A percentile compares a stretch with the other conserved stretches of the same genome.
phyloP scores from a whole-genome alignment of 129 eudicot species.

The Pittosporum tobira region DNA sequence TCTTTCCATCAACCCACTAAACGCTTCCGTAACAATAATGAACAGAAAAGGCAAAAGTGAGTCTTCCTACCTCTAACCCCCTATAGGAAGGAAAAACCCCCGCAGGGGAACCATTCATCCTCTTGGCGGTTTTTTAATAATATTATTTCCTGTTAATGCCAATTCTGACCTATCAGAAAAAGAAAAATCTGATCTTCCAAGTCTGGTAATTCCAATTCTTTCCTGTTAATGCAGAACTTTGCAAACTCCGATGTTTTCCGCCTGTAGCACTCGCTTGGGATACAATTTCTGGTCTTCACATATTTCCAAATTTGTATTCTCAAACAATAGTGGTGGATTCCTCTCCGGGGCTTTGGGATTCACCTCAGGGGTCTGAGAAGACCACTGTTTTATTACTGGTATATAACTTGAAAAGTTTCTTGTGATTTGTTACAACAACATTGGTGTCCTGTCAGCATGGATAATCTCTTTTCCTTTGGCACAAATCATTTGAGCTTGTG shows the following conservation, averaged over 20 bases:
- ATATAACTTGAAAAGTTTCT: conserved; percentile 1
- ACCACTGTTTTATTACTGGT: conserved; percentile 80
- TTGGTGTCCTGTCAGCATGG: background rate
- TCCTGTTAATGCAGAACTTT: conserved; percentile 44
- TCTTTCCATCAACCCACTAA: too few species aligned
- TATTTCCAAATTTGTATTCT: conserved; percentile 71
- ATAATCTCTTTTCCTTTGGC: background rate
- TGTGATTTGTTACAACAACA: background rate
- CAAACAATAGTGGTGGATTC: conserved; percentile 79
- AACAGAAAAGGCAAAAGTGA: too few species aligned
- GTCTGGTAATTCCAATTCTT: conserved; percentile 10
- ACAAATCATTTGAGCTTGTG: background rate
- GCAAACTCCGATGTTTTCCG: conserved; percentile 94
- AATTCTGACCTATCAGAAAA: too few species aligned
- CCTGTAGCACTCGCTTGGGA: conserved; percentile 96
- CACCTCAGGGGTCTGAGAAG: conserved; percentile 63
- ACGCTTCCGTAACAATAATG: too few species aligned
- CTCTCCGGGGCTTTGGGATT: conserved; percentile 87
- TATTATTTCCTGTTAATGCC: too few species aligned
- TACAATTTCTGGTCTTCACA: conserved; percentile 71
- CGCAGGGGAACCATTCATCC: too few species aligned
- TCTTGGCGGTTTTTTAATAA: too few species aligned
- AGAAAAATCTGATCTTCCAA: background rate
- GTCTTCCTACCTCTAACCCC: too few species aligned
- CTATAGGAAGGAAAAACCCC: too few species aligned